Conservation (phyloP, 2,329 filamentous ascomycete species). For the Aspergillus ustus region DNA sequence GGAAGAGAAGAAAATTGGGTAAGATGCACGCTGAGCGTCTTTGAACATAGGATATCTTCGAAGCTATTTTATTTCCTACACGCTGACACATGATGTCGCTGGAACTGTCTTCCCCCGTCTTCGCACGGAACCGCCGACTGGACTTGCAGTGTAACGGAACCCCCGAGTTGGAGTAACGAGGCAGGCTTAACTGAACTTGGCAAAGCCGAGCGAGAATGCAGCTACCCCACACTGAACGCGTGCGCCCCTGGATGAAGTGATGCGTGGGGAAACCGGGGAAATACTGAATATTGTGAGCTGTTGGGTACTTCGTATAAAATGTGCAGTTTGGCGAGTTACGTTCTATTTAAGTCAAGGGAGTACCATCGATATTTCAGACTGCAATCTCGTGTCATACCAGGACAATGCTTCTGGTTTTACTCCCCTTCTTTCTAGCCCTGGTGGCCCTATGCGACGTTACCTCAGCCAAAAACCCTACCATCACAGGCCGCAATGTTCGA, state of each 20-base stretch:
- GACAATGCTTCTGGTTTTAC: not conserved
- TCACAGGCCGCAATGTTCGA: not conserved
- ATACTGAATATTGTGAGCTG: too few species aligned
- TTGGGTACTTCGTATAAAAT: too few species aligned
- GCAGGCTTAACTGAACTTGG: not conserved
- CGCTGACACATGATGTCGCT: too few species aligned
- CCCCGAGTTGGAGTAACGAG: not conserved
- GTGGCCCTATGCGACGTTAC: not conserved
- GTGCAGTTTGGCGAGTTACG: too few species aligned
- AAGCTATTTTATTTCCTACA: too few species aligned
- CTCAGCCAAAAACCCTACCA: not conserved
- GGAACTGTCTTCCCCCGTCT: too few species aligned
- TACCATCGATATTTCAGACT: too few species aligned
- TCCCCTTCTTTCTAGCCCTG: not conserved
- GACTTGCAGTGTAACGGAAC: not conserved
- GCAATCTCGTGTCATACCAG: not conserved
- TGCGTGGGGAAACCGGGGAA: not conserved
- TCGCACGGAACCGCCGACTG: not conserved
- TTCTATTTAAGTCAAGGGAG: too few species aligned
- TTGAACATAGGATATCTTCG: too few species aligned
- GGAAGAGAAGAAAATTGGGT: too few species aligned
- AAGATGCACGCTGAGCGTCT: too few species aligned
- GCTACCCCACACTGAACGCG: not conserved
- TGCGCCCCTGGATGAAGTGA: not conserved
- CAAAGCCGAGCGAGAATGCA: not conserved